phyloP scores from a whole-genome alignment of 2,329 filamentous ascomycete species.

The Aspergillus tanneri region DNA sequence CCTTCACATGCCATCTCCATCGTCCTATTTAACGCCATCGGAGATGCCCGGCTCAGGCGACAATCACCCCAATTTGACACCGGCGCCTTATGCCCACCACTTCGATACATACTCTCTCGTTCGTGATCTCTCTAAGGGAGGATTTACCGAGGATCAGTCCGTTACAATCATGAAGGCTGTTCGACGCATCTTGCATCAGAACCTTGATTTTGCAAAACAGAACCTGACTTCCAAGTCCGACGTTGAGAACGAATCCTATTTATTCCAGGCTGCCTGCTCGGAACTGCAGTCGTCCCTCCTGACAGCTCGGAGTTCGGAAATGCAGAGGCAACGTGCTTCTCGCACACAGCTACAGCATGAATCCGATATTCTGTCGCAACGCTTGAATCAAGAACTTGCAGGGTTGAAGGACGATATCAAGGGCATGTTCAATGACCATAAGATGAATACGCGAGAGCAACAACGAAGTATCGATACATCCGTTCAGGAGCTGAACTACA shows the following conservation, averaged over 20 bases:
- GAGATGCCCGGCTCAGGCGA: constrained; percentile 32
- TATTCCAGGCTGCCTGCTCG: constrained; percentile 90
- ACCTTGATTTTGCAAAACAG: constrained; percentile 76
- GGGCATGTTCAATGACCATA: constrained; percentile 93
- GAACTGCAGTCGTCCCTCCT: constrained; percentile 86
- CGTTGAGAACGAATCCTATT: constrained; percentile 90
- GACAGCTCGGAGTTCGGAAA: constrained; percentile 71
- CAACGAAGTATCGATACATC: constrained; percentile 80
- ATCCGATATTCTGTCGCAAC: constrained; percentile 86
- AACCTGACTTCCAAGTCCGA: constrained; percentile 86
- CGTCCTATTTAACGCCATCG: constrained; percentile 33
- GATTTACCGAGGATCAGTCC: constrained; percentile 72
- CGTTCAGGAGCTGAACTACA: constrained; percentile 94
- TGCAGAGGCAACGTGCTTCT: constrained; percentile 79
- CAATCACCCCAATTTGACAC: constrained; percentile 62
- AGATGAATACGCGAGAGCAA: constrained; percentile 86
- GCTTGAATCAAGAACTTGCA: constrained; percentile 76
- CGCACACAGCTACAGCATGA: constrained; percentile 87
- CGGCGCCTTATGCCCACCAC: constrained; percentile 85
- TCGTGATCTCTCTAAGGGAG: constrained; percentile 68
- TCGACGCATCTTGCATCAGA: constrained; percentile 70
- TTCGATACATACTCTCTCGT: constrained; percentile 94
- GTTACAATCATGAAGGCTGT: constrained; percentile 91
- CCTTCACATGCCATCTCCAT: constrained; percentile 43
- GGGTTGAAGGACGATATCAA: constrained; percentile 87